Evolutionary conservation across 306 rosid genomes (phyloP).

Genomic region (Hippophae rhamnoides): DNA sequence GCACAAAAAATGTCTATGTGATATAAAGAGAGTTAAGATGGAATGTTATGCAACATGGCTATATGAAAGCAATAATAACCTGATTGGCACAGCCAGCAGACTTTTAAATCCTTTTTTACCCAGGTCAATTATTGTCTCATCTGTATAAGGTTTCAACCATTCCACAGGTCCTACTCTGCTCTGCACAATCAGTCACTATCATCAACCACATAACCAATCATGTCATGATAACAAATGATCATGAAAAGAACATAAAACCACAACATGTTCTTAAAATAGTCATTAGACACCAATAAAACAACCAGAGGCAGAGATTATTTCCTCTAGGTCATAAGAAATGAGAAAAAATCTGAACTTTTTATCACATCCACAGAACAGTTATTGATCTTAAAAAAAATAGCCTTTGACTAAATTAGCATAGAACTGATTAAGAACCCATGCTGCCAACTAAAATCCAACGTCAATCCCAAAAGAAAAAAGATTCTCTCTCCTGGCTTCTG

Average conservation of each 20-base stretch:
- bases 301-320: background rate
- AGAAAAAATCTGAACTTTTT: background rate
- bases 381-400: no score
- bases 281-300: background rate
- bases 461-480: no score
- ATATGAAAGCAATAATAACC: slow-evolving; percentile 32
- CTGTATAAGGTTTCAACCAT: slow-evolving; percentile 98
- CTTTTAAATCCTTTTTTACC: slow-evolving; percentile 81
- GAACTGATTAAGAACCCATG: no score
- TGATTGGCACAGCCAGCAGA: slow-evolving; percentile 91
- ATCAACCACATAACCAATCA: slow-evolving; percentile 10
- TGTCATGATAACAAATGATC: background rate
- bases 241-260: background rate
- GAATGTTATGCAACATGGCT: background rate
- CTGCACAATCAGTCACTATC: slow-evolving; percentile 37
- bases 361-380: background rate
- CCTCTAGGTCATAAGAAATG: no score
- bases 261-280: background rate
- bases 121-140: slow-evolving; percentile 88
- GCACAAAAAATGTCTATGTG: background rate
- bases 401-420: no score
- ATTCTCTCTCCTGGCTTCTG: no score
- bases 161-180: slow-evolving; percentile 99
- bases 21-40: background rate
- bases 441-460: no score